phyloP scores from a whole-genome alignment of 257 asterid species.

The Perilla frutescens region DNA sequence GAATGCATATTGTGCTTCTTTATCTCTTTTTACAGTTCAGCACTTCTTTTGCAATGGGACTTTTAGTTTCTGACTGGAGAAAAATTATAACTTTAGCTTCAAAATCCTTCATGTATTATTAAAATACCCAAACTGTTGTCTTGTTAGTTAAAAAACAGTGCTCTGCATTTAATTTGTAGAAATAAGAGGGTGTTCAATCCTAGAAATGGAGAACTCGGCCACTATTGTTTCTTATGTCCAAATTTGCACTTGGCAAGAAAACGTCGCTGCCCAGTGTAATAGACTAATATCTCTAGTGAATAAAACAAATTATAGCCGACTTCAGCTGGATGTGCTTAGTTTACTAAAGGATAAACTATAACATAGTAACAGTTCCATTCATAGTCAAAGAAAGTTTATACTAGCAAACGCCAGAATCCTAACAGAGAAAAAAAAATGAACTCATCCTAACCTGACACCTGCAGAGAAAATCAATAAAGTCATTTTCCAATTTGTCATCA shows the following conservation, averaged over 20 bases:
- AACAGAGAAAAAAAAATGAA: not conserved
- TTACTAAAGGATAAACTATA: not conserved
- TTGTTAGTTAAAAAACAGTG: not conserved
- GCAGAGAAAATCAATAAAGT: conserved; percentile 67
- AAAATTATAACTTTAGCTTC: conserved; percentile 5
- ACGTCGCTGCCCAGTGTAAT: not conserved
- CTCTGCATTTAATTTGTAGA: not conserved
- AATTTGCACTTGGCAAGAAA: not conserved
- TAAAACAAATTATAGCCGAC: not conserved
- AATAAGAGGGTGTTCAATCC: not conserved
- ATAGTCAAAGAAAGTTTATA: conserved; percentile 13
- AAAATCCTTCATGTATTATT: not conserved
- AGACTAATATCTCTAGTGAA: not conserved
- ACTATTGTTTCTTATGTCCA: not conserved
- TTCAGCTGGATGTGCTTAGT: not conserved
- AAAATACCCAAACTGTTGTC: not conserved
- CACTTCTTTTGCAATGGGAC: not conserved
- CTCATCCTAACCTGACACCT: conserved; percentile 74
- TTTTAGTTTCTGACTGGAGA: not conserved
- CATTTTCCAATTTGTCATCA: conserved; percentile 59
- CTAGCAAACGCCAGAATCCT: conserved; percentile 15
- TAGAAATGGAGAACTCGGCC: conserved; percentile 6
- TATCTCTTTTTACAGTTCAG: not conserved
- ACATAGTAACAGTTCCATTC: not conserved
- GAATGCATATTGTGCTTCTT: conserved; percentile 5